Evolutionary conservation across 495 filamentous ascomycete species (phyloP).

Genomic region (Penicillium ochrochloron): DNA sequence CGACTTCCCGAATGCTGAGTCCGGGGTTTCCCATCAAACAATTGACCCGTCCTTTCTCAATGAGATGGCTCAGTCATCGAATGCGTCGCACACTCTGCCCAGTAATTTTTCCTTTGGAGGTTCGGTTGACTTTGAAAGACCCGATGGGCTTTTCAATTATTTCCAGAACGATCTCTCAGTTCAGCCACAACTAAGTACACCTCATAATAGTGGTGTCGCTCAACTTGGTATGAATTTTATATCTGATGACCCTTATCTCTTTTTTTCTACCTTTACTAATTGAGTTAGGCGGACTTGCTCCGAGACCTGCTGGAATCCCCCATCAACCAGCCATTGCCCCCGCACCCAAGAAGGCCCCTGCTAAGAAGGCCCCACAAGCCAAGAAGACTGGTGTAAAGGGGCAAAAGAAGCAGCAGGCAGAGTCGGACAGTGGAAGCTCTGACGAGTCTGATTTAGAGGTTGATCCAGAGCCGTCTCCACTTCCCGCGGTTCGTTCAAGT

Average conservation of each 20-base stretch:
- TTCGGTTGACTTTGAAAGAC: slow-evolving; percentile 32
- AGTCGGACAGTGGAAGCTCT: slow-evolving; percentile 54
- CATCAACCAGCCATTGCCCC: slow-evolving; percentile 18
- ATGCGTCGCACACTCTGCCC: slow-evolving; percentile 7
- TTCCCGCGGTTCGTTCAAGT: slow-evolving; percentile 55
- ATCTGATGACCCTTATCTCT: not conserved
- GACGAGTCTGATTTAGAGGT: slow-evolving; percentile 56
- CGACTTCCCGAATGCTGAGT: slow-evolving; percentile 37
- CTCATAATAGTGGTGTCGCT: not conserved
- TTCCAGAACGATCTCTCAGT: slow-evolving; percentile 39
- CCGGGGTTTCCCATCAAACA: slow-evolving; percentile 35
- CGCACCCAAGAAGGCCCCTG: slow-evolving; percentile 12
- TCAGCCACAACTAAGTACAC: slow-evolving; percentile 17
- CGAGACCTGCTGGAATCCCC: not conserved
- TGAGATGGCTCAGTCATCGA: slow-evolving; percentile 26
- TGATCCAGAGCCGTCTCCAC: slow-evolving; percentile 52
- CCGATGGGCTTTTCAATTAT: slow-evolving; percentile 32
- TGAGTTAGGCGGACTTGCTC: not conserved
- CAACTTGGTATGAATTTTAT: slow-evolving; percentile 6
- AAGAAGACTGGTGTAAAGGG: slow-evolving; percentile 35
- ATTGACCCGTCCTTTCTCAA: slow-evolving; percentile 50
- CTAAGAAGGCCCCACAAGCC: slow-evolving; percentile 25
- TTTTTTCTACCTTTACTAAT: not conserved
- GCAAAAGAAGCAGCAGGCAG: slow-evolving; percentile 36
- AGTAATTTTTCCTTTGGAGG: slow-evolving; percentile 37